These are phyloP conservation scores for Falciphora oryzae DNA, from an alignment of 2,329 filamentous ascomycete species.

Conservation along the genomic window DNA sequence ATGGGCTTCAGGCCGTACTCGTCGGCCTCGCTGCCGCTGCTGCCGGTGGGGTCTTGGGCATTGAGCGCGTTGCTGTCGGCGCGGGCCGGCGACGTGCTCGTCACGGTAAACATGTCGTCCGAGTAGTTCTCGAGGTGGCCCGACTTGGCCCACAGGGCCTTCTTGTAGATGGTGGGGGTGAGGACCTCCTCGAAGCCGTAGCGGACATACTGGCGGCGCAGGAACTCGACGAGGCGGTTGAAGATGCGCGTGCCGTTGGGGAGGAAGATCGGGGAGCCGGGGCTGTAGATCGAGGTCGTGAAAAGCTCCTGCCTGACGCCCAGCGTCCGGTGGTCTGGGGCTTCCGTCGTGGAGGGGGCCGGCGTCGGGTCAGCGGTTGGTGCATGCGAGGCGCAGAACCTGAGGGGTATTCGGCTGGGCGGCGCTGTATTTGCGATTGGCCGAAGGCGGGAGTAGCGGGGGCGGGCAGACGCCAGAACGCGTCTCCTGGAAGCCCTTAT, in stretches of 20 bases:
- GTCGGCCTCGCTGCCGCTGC: conserved; percentile 46
- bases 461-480: not conserved
- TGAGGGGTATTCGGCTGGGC: not conserved
- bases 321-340: conserved; percentile 54
- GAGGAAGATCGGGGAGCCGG: conserved; percentile 78
- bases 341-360: conserved; percentile 20
- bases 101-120: conserved; percentile 87
- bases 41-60: conserved; percentile 14
- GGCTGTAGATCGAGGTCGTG: conserved; percentile 71
- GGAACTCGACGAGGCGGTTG: conserved; percentile 74
- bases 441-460: not conserved
- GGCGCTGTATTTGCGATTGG: not conserved
- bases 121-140: conserved; percentile 87
- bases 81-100: conserved; percentile 41
- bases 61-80: conserved; percentile 21
- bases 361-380: conserved; percentile 9
- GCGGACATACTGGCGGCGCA: conserved; percentile 75
- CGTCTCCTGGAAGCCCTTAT: not conserved
- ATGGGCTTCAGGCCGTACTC: conserved; percentile 86
- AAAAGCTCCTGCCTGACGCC: conserved; percentile 68
- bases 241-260: conserved; percentile 78
- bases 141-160: conserved; percentile 77
- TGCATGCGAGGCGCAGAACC: conserved; percentile 26
- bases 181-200: conserved; percentile 88
- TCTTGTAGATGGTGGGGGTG: conserved; percentile 87